Evolutionary conservation across 2,329 filamentous ascomycete genomes (phyloP), one percentile per base, ranked within the genome.

Genomic region (Tolypocladium cylindrosporum): DNA sequence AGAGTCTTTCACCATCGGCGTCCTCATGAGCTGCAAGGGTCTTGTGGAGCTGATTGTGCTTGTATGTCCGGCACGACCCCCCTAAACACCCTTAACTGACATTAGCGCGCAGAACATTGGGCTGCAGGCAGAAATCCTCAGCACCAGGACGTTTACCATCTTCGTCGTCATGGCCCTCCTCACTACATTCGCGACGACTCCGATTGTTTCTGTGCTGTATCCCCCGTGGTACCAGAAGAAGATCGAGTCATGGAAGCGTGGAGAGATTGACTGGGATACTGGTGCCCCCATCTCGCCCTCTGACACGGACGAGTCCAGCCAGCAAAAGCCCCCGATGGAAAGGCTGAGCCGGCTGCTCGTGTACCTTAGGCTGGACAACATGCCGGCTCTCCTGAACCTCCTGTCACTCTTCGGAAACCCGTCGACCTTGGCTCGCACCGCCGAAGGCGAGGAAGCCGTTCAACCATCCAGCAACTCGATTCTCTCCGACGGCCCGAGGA

Each of bases 1-100:
- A 59, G 93, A 97, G 71, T 92, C 89, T 58, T 83, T 95, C 39
- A 85, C 90, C 1, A 94, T 97, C 63, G 93, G 93, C 16, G 85
- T 87, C 19, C 74, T 97, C 66, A 97, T 97, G 93, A 96, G 90
- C 73, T 97, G 93, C 73, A 97, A 97, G 72, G 93, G 93, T 66
- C 79, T 97, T 11, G 92, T 97, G 0, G 92, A 97, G 71, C 77
- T 97, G 56, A 97, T 97, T 70, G 92, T 97, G n/a, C 72, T 96
- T 71, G 90, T 92, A 78, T 74, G 85, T 64, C 27, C 37, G 45
- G 19, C 16, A 13, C 36, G 19, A 5, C 16, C 10, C 7, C 34
- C 13, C 24, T 16, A n/a, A 40, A 45, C 4, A 56, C 27, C 10
- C 9, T n/a, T 51, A n/a, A 7, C 48, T 51, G 31, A 51, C 31